Percentiles rank a stretch among this genome's conserved stretches.
Evolutionary conservation across 1,284 basidiomycete species (phyloP).

Genomic region (Boletus mariae): DNA sequence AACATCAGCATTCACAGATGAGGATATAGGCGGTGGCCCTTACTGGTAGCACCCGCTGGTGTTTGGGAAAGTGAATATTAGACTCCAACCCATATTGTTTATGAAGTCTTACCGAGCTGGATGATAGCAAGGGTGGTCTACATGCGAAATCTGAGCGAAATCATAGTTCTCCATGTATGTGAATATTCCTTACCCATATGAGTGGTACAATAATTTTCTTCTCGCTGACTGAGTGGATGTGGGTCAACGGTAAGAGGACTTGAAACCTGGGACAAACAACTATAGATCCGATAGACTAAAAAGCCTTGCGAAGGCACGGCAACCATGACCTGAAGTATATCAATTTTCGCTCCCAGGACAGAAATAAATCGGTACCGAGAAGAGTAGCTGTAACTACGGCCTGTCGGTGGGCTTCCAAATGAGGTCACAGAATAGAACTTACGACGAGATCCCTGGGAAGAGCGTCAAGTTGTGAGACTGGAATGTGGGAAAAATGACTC

Average conservation of each 20-base stretch:
- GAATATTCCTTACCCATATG: slow-evolving; percentile 13
- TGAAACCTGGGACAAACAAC: background rate
- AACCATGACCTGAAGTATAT: slow-evolving; percentile 1
- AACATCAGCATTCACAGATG: too few species aligned
- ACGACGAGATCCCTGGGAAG: too few species aligned
- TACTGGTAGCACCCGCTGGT: background rate
- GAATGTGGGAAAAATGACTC: too few species aligned
- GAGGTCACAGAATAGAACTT: too few species aligned
- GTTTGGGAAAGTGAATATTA: too few species aligned
- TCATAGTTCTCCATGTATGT: fast-evolving
- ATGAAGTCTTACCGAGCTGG: slow-evolving; percentile 8
- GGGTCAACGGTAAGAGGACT: background rate
- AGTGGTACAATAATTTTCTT: slow-evolving; percentile 7
- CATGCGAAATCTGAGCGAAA: background rate
- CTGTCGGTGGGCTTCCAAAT: too few species aligned
- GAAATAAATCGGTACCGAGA: too few species aligned
- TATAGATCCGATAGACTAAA: slow-evolving; percentile 15
- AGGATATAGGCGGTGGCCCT: background rate
- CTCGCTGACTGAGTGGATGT: slow-evolving; percentile 3
- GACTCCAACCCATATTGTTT: too few species aligned
- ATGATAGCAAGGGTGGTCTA: slow-evolving; percentile 1
- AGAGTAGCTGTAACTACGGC: too few species aligned
- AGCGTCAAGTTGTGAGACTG: too few species aligned
- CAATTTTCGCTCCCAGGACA: background rate
- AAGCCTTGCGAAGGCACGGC: slow-evolving; percentile 6